A percentile compares a stretch with the other conserved stretches of the same genome.
Evolutionary conservation across 73 alveolate species (phyloP).

Genomic region (Paramecium sexaurelia): DNA sequence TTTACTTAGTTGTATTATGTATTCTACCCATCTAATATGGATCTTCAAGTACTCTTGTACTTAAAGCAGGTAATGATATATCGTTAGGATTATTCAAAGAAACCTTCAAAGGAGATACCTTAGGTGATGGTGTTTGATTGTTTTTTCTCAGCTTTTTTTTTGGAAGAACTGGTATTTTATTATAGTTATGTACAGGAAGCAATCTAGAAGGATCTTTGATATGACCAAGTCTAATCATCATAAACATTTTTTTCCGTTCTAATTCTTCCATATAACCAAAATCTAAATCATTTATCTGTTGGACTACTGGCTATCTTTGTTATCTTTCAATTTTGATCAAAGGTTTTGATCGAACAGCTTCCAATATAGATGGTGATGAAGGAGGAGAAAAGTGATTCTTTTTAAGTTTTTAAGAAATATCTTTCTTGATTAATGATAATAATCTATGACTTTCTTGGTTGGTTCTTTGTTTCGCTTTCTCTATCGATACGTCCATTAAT

Average conservation of each 20-base stretch:
- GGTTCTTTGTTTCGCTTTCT: not conserved
- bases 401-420: not conserved
- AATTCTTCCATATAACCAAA: conserved; percentile 53
- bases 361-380: not conserved
- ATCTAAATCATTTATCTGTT: conserved; percentile 19
- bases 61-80: not conserved
- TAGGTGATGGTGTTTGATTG: not conserved
- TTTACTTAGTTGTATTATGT: not conserved
- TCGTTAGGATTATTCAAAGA: not conserved
- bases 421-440: not conserved
- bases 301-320: not conserved
- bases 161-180: conserved; percentile 35
- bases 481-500: conserved; percentile 11
- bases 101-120: not conserved
- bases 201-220: not conserved
- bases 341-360: not conserved
- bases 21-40: not conserved
- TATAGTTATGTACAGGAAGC: not conserved
- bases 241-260: conserved; percentile 35
- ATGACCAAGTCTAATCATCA: conserved; percentile 42
- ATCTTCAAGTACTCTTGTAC: not conserved
- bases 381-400: not conserved
- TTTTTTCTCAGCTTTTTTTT: not conserved
- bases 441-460: not conserved
- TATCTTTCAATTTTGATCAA: not conserved